Percentiles rank a stretch among this genome's conserved stretches.
These are phyloP conservation scores for Lithohypha guttulata DNA, from an alignment of 2,329 filamentous ascomycete genomes.

Conservation along the genomic window DNA sequence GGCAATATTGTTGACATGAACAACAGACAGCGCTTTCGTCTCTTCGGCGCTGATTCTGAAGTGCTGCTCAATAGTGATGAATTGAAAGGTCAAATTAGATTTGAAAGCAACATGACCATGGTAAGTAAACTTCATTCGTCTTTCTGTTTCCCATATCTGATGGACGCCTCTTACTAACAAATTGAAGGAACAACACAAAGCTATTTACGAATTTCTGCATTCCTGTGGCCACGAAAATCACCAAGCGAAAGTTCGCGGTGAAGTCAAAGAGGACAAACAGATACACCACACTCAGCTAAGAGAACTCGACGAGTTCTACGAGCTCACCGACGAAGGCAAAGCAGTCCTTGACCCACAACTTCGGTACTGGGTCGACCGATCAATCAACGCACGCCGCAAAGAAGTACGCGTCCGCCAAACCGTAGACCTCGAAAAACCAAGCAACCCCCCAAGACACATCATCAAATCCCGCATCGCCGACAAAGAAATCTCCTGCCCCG, in stretches of 20 bases:
- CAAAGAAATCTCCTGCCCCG: conserved; percentile 74
- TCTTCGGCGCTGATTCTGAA: conserved; percentile 57
- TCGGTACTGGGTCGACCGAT: conserved; percentile 47
- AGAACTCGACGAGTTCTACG: conserved; percentile 76
- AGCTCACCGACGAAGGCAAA: conserved; percentile 52
- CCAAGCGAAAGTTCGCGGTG: conserved; percentile 25
- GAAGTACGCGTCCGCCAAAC: conserved; percentile 52
- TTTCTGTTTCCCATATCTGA: no score
- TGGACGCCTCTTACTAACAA: conserved; percentile 17
- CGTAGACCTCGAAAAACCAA: conserved; percentile 57
- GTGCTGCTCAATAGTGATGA: conserved; percentile 54
- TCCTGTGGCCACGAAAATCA: conserved; percentile 42
- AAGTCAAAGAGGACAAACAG: conserved; percentile 46
- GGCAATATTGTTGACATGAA: conserved; percentile 62
- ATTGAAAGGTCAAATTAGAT: conserved; percentile 45
- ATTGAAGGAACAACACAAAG: conserved; percentile 62
- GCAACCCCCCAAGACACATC: conserved; percentile 65
- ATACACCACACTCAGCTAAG: conserved; percentile 73
- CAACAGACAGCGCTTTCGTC: conserved; percentile 55
- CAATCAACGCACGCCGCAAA: conserved; percentile 31
- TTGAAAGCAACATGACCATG: conserved; percentile 83
- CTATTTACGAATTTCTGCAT: conserved; percentile 79
- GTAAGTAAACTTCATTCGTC: conserved; percentile 39
- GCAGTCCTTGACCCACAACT: conserved; percentile 55
- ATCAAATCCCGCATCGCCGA: conserved; percentile 84